Evolutionary conservation across 441 rosid genomes (phyloP), one percentile per base, ranked within the genome.

Genomic region (Macaranga tanarius): DNA sequence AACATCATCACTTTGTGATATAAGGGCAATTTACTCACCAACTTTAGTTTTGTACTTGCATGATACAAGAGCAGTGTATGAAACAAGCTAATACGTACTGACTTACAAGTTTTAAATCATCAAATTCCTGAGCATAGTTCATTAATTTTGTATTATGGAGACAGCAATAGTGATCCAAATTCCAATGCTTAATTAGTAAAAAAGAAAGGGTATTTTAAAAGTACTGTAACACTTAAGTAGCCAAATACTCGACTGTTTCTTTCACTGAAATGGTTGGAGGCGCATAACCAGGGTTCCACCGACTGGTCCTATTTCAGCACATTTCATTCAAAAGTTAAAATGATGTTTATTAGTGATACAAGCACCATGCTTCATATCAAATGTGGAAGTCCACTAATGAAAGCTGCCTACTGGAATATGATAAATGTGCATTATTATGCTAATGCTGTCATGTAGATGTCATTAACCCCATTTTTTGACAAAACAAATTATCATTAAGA

Each of bases 381-480:
- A 23, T 20, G 44, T 65, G 67, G 4, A 59, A 19, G 20, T 50
- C 65, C 71, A 65, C 62, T 51, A 70, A 22, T 76, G 1, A 52
- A 63, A 60, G 58, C 48, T 12, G 45, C 44, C 61, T 19, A 58
- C 47, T 48, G 25, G 25, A 59, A 58, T 34, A 34, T 59, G 26
- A 70, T 60, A 59, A 3, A 34, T 50, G 38, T n/a, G 48, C 61
- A 22, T 58, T 13, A 52, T 55, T 26, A 50, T 52, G 15, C 10
- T 69, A 45, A 76, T 76, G 60, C 23, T 56, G 79, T 76, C 75
- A 70, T 28, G 23, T 19, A n/a, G 42, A 69, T 75, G 63, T 68
- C 73, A 68, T 50, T 5, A 55, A 17, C 8, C 26, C 62, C 42
- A 2, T 16, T 40, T 47, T 19, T 45, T 44, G 3, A 59, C 65